Percentiles rank a stretch among this genome's conserved stretches.
Evolutionary conservation across 768 basidiomycete species (phyloP).

Genomic region (Podaxis sp.): DNA sequence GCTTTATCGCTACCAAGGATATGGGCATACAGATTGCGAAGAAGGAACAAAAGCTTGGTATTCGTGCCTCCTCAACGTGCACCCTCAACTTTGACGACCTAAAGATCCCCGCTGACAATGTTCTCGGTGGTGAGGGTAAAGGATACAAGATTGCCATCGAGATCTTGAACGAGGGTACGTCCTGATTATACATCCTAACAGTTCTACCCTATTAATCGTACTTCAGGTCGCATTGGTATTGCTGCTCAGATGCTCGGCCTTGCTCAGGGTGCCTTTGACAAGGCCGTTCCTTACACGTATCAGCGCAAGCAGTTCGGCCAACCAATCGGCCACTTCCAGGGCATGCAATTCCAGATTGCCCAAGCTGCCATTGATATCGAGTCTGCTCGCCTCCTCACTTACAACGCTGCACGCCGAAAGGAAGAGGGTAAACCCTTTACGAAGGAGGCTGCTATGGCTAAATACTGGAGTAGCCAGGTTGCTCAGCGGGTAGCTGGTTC

Average conservation of each 20-base stretch:
- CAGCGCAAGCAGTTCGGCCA: constrained; percentile 94
- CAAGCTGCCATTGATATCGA: constrained; percentile 89
- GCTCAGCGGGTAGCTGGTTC: constrained; percentile 85
- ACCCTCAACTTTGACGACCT: constrained; percentile 94
- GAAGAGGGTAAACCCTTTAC: constrained; percentile 86
- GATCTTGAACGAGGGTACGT: constrained; percentile 28
- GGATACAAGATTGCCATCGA: constrained; percentile 70
- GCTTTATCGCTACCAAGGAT: constrained; percentile 93
- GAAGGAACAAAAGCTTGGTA: constrained; percentile 98
- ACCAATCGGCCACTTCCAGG: constrained; percentile 91
- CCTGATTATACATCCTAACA: background rate
- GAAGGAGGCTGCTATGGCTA: constrained; percentile 98
- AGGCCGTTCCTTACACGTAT: constrained; percentile 93
- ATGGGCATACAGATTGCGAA: constrained; percentile 98
- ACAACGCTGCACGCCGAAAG: constrained; percentile 94
- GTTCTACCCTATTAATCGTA: background rate
- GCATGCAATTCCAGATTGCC: constrained; percentile 94
- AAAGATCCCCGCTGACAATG: constrained; percentile 77
- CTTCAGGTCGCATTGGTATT: constrained; percentile 86
- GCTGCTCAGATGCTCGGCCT: constrained; percentile 99
- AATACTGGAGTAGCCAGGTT: constrained; percentile 86
- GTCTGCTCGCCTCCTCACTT: constrained; percentile 85
- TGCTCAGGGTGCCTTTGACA: constrained; percentile 95
- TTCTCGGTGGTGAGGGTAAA: constrained; percentile 89
- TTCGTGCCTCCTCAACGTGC: constrained; percentile 94